Conservation (phyloP, 2,329 filamentous ascomycete genomes). For the Hawksworthiomyces lignivorus region DNA sequence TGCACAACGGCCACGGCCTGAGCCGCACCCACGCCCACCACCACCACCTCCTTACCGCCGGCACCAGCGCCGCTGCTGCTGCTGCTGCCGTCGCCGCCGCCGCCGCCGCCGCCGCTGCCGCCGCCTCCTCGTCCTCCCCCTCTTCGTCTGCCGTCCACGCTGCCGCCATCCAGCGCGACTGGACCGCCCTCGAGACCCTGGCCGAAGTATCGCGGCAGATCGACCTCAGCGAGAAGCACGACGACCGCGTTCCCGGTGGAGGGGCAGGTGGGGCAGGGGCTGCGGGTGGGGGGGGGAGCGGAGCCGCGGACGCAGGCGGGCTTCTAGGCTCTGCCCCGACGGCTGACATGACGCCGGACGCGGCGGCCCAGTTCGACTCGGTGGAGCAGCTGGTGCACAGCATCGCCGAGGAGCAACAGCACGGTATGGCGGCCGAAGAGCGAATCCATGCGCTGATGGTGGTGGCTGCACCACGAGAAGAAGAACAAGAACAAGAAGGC, state of each 20-base stretch:
- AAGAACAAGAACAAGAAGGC: background rate
- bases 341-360: too few species aligned
- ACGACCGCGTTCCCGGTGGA: constrained; percentile 40
- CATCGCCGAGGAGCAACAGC: too few species aligned
- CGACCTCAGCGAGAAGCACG: constrained; percentile 55
- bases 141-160: constrained; percentile 23
- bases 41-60: constrained; percentile 13
- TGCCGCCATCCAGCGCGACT: constrained; percentile 42
- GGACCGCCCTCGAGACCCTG: constrained; percentile 77
- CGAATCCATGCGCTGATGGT: constrained; percentile 1
- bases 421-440: background rate
- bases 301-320: background rate
- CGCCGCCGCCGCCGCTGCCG: background rate
- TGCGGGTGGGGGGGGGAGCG: background rate
- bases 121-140: constrained; percentile 6
- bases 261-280: constrained; percentile 25
- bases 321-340: too few species aligned
- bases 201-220: constrained; percentile 82
- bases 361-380: background rate
- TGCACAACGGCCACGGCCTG: background rate
- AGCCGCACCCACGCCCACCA: constrained; percentile 17
- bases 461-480: background rate
- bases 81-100: background rate
- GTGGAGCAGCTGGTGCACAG: background rate
- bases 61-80: background rate